A percentile compares a stretch with the other conserved stretches of the same genome.
These are phyloP conservation scores for Paramecium bursaria DNA, from an alignment of 73 alveolate species.

Conservation along the genomic window DNA sequence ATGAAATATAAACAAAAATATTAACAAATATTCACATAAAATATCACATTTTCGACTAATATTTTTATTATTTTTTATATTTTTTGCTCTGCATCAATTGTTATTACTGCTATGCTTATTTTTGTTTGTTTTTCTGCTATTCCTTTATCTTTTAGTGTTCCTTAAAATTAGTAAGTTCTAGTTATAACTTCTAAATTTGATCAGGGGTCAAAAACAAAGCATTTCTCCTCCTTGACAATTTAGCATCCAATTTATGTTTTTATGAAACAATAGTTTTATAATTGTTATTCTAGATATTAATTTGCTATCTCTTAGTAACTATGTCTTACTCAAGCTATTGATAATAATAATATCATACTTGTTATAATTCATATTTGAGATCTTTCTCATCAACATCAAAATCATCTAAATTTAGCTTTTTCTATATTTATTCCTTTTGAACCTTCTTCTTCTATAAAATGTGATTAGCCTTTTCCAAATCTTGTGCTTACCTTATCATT, in stretches of 20 bases:
- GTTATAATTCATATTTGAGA: constrained; percentile 16
- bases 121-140: too few relatives aligned
- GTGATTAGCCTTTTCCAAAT: constrained; percentile 35
- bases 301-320: not conserved
- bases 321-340: constrained; percentile 44
- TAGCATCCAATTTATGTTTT: constrained; percentile 6
- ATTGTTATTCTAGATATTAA: not conserved
- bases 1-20: too few relatives aligned
- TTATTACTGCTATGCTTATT: too few relatives aligned
- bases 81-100: too few relatives aligned
- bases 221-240: constrained; percentile 45
- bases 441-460: constrained; percentile 8
- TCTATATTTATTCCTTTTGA: not conserved
- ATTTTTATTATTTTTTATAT: too few relatives aligned
- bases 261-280: not conserved
- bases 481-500: constrained; percentile 24
- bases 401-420: constrained; percentile 13
- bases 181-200: too few relatives aligned
- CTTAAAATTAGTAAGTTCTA: too few relatives aligned
- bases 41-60: too few relatives aligned
- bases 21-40: too few relatives aligned
- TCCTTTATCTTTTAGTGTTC: too few relatives aligned
- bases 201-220: constrained; percentile 52
- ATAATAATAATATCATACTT: not conserved
- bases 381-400: constrained; percentile 56